phyloP scores from a whole-genome alignment of 2,329 filamentous ascomycete species.

The Pyrenophora graminea region DNA sequence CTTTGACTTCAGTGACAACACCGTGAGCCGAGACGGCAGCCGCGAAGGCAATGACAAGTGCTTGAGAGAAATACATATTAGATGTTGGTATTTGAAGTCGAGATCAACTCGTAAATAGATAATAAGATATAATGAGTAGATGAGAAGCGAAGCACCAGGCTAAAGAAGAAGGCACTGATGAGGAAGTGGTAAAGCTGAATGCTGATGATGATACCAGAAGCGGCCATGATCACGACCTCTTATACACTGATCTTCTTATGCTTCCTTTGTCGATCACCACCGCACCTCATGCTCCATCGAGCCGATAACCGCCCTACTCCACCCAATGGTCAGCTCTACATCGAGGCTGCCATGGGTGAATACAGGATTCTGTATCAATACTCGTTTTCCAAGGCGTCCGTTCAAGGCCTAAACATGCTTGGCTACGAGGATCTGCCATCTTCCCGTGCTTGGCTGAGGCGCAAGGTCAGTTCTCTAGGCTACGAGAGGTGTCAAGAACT shows the following conservation, averaged over 20 bases:
- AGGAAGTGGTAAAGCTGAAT: conserved; percentile 16
- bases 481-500: conserved; percentile 19
- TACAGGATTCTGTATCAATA: conserved; percentile 23
- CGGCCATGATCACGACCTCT: conserved; percentile 15
- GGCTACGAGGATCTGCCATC: conserved; percentile 29
- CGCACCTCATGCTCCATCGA: conserved; percentile 9
- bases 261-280: neutral
- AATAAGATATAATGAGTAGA: conserved; percentile 9
- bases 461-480: conserved; percentile 6
- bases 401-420: conserved; percentile 24
- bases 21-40: conserved; percentile 61
- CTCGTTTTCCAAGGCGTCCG: conserved; percentile 8
- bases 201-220: conserved; percentile 19
- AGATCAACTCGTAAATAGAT: conserved; percentile 24
- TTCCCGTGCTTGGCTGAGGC: conserved; percentile 20
- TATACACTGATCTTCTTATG: conserved; percentile 17
- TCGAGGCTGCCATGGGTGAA: conserved; percentile 12
- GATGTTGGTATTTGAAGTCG: conserved; percentile 2
- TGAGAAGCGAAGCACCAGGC: conserved; percentile 26
- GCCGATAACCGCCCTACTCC: conserved; percentile 6
- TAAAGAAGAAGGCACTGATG: conserved; percentile 17
- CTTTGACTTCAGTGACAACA: conserved; percentile 59
- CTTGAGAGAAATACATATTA: conserved; percentile 37
- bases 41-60: conserved; percentile 31
- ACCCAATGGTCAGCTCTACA: conserved; percentile 3